Conservation (phyloP, 2,329 filamentous ascomycete genomes). For the Pyrenochaeta sp. region DNA sequence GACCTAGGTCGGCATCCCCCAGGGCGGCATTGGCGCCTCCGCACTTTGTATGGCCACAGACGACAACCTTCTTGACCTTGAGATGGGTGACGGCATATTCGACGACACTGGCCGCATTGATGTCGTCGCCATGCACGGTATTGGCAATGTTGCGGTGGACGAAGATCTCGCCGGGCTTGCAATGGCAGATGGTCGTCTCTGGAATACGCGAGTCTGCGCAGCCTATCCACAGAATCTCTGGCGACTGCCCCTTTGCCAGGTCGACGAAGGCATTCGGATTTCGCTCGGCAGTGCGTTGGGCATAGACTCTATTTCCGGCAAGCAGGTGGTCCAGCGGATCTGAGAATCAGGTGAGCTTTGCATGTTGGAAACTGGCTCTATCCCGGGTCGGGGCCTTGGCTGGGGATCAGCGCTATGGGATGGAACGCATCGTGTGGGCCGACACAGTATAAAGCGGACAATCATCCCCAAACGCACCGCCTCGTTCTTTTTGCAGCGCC, state of each 20-base stretch:
- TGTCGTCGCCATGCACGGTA: constrained; percentile 76
- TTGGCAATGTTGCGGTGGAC: constrained; percentile 93
- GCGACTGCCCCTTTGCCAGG: constrained; percentile 71
- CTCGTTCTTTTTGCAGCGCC: too few species aligned
- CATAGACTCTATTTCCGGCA: constrained; percentile 75
- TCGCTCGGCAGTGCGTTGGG: constrained; percentile 67
- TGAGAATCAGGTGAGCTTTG: constrained; percentile 40
- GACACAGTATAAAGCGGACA: constrained; percentile 14
- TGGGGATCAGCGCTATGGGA: constrained; percentile 3
- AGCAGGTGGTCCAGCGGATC: constrained; percentile 70
- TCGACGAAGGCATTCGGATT: constrained; percentile 76
- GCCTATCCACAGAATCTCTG: constrained; percentile 79
- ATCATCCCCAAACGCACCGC: constrained; percentile 5
- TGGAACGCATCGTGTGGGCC: constrained; percentile 3
- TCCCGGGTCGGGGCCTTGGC: constrained; percentile 15
- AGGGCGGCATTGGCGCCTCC: constrained; percentile 65
- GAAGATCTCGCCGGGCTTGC: constrained; percentile 84
- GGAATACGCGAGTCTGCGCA: constrained; percentile 87
- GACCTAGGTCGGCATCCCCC: constrained; percentile 64
- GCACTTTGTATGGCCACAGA: constrained; percentile 68
- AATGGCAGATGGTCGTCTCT: constrained; percentile 79
- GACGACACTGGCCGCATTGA: constrained; percentile 77
- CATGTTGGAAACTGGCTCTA: constrained; percentile 17
- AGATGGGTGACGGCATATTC: constrained; percentile 79
- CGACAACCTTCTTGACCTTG: constrained; percentile 69